Percentiles rank a stretch among this genome's conserved stretches.
Conservation (phyloP, 352 stramenopile genomes). For the Globisporangium irregulare region DNA sequence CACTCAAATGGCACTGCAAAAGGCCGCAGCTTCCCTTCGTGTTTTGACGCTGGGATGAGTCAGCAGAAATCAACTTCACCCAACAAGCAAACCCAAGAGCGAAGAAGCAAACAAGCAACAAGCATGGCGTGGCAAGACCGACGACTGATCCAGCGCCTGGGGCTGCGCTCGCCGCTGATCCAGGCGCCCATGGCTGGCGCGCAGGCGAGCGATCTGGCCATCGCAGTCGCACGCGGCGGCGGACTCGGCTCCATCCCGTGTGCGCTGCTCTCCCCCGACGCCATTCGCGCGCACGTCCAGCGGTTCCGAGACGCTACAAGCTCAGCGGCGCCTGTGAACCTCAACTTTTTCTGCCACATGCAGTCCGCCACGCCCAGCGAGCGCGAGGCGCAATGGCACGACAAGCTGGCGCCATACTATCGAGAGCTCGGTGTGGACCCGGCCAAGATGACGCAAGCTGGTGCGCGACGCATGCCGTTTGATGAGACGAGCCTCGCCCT, state of each 20-base stretch:
- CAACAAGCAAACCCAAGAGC: neutral
- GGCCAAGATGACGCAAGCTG: neutral
- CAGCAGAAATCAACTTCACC: neutral
- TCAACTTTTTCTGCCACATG: conserved; percentile 62
- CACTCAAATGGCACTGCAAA: no score
- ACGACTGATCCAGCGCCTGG: conserved; percentile 19
- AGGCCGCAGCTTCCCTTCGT: no score
- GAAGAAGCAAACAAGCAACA: neutral
- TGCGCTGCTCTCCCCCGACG: conserved; percentile 28
- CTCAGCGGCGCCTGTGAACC: conserved; percentile 32
- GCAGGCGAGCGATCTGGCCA: conserved; percentile 34
- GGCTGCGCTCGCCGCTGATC: conserved; percentile 26
- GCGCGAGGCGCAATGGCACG: conserved; percentile 4
- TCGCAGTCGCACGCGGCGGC: conserved; percentile 46
- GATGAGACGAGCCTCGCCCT: conserved; percentile 41
- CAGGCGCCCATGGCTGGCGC: conserved; percentile 58
- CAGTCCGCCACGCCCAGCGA: conserved; percentile 13
- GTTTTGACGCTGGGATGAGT: neutral
- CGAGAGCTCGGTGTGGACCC: neutral
- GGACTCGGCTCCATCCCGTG: conserved; percentile 52
- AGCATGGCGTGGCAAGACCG: conserved; percentile 4
- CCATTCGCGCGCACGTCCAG: conserved; percentile 25
- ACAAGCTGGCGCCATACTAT: conserved; percentile 25
- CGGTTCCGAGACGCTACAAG: neutral
- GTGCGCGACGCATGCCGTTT: conserved; percentile 20